Percentiles rank a stretch among this genome's conserved stretches.
Evolutionary conservation across 768 basidiomycete genomes (phyloP).

Genomic region (button mushroom (Agaricus bisporus)): DNA sequence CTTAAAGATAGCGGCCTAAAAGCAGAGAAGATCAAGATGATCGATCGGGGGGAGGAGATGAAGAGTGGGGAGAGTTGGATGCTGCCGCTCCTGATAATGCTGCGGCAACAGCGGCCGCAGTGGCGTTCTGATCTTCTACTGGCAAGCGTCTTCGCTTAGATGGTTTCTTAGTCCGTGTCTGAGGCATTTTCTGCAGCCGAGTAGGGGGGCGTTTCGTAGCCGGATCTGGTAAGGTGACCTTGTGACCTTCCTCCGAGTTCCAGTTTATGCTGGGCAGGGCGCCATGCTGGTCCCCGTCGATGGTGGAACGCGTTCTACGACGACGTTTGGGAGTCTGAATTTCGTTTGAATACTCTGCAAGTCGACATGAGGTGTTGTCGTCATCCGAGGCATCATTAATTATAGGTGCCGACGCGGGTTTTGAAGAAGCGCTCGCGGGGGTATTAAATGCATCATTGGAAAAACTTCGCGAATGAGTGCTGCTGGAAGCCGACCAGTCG

Average conservation of each 20-base stretch:
- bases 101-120: conserved; percentile 6
- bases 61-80: not conserved
- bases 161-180: not conserved
- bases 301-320: not conserved
- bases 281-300: not conserved
- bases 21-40: not conserved
- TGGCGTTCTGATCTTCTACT: not conserved
- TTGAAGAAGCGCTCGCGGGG: not conserved
- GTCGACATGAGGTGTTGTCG: not conserved
- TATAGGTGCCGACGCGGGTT: not conserved
- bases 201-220: too few relatives aligned
- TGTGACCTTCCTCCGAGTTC: not conserved
- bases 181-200: not conserved
- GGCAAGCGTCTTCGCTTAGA: not conserved
- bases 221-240: not conserved
- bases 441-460: conserved; percentile 3
- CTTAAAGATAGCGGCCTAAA: too few relatives aligned
- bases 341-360: not conserved
- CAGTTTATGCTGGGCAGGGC: not conserved
- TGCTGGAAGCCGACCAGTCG: conserved; percentile 1
- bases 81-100: conserved; percentile 1
- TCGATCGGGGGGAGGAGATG: not conserved
- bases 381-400: not conserved
- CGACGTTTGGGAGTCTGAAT: conserved; percentile 4
- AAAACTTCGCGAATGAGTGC: not conserved